Conservation (phyloP, 2,329 filamentous ascomycete genomes). For the Aspergillus sergii region DNA sequence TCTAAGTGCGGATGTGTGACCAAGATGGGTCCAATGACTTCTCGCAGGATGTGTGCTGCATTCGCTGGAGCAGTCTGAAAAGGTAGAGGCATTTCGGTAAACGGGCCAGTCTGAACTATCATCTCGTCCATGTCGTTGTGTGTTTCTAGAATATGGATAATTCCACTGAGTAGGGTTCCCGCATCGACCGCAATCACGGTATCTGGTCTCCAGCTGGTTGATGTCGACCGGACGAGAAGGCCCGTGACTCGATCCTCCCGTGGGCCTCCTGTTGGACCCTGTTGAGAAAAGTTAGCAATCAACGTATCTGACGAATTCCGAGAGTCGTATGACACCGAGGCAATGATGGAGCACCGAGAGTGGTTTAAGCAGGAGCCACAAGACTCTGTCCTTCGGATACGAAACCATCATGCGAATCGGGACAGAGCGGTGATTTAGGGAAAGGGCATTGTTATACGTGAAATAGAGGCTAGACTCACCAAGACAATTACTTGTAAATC, state of each 20-base stretch:
- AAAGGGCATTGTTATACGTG: neutral
- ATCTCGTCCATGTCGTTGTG: conserved; percentile 34
- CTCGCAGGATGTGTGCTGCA: conserved; percentile 75
- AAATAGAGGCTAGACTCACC: conserved; percentile 54
- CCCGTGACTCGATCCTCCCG: conserved; percentile 88
- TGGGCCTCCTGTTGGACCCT: conserved; percentile 90
- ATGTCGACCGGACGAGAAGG: conserved; percentile 80
- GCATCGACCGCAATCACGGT: conserved; percentile 93
- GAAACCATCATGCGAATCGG: neutral
- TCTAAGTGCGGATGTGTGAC: conserved; percentile 98
- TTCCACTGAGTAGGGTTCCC: conserved; percentile 83
- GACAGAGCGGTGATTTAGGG: conserved; percentile 8
- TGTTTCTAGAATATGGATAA: conserved; percentile 72
- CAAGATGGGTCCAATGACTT: conserved; percentile 82
- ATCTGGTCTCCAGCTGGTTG: conserved; percentile 76
- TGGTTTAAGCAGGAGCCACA: neutral
- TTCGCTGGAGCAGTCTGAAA: conserved; percentile 71
- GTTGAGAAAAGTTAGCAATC: conserved; percentile 31
- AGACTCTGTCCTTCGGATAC: neutral
- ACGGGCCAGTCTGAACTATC: conserved; percentile 63
- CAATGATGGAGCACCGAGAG: neutral
- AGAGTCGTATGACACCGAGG: neutral
- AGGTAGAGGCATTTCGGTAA: conserved; percentile 75
- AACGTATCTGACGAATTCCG: conserved; percentile 22
- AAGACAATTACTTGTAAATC: conserved; percentile 71